These are phyloP conservation scores for Fusarium ramigenum DNA, from an alignment of 2,329 filamentous ascomycete species.

Conservation along the genomic window DNA sequence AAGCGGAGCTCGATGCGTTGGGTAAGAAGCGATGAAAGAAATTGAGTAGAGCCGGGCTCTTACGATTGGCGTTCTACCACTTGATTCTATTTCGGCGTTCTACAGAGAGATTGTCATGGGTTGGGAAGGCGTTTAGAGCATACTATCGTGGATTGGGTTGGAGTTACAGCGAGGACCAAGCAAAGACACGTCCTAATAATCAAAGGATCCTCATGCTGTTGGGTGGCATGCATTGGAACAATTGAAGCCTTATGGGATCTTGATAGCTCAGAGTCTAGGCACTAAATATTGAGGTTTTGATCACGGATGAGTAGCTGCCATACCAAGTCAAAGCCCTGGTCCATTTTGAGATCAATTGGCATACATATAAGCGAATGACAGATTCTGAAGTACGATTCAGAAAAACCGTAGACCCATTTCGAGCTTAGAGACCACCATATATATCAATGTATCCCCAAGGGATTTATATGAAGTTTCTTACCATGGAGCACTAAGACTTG, in stretches of 20 bases:
- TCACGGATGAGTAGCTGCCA: background rate
- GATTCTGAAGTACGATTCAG: background rate
- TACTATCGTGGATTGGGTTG: background rate
- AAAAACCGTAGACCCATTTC: background rate
- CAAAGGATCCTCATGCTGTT: background rate
- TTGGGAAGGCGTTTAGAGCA: constrained; percentile 15
- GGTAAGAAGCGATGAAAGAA: constrained; percentile 49
- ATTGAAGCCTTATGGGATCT: background rate
- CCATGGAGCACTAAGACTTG: background rate
- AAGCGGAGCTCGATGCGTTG: constrained; percentile 53
- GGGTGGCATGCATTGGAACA: background rate
- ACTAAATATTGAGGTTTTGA: background rate
- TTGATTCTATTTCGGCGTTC: constrained; percentile 1
- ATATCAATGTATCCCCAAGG: background rate
- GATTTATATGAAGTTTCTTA: background rate
- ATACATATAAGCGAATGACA: background rate
- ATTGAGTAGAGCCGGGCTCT: background rate
- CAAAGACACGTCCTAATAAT: background rate
- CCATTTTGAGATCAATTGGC: background rate
- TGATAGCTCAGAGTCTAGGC: background rate
- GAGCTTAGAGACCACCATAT: background rate
- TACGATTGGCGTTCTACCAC: background rate
- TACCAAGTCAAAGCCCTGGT: background rate
- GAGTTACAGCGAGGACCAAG: constrained; percentile 11
- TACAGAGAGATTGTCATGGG: background rate